These are phyloP conservation scores for Picea abies DNA, from an alignment of 83 land plant genomes.

Conservation along the genomic window DNA sequence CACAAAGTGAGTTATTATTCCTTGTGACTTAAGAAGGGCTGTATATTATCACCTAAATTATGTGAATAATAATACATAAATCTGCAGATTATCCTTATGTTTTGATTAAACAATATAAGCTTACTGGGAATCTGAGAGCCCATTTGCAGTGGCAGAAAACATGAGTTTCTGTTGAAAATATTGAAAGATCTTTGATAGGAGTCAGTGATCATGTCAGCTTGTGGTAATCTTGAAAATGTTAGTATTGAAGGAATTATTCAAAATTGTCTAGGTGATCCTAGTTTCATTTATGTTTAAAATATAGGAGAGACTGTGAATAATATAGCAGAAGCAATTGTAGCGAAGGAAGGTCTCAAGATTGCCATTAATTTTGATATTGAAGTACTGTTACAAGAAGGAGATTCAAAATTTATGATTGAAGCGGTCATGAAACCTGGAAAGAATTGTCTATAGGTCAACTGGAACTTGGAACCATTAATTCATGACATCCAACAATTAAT, in stretches of 20 bases:
- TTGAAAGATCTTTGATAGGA: background rate
- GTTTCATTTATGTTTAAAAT: background rate
- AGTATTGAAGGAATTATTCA: background rate
- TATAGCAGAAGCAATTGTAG: too few relatives aligned
- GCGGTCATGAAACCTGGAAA: too few relatives aligned
- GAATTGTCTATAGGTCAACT: too few relatives aligned
- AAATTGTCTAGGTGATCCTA: background rate
- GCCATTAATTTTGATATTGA: background rate
- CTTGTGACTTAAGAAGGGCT: background rate
- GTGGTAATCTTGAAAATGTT: background rate
- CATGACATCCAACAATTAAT: too few relatives aligned
- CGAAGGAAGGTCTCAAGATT: too few relatives aligned
- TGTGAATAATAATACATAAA: background rate
- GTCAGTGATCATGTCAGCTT: background rate
- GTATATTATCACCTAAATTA: background rate
- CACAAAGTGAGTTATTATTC: background rate
- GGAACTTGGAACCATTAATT: too few relatives aligned
- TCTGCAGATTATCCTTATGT: background rate
- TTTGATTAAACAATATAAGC: background rate
- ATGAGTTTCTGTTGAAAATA: background rate
- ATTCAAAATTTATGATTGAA: too few relatives aligned
- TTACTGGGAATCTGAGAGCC: background rate
- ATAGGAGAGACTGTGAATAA: too few relatives aligned
- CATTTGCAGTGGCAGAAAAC: background rate
- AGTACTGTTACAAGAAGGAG: too few relatives aligned